Evolutionary conservation across 179 eudicot genomes (phyloP), one percentile per base, ranked within the genome.

Genomic region (Silene noctiflora): DNA sequence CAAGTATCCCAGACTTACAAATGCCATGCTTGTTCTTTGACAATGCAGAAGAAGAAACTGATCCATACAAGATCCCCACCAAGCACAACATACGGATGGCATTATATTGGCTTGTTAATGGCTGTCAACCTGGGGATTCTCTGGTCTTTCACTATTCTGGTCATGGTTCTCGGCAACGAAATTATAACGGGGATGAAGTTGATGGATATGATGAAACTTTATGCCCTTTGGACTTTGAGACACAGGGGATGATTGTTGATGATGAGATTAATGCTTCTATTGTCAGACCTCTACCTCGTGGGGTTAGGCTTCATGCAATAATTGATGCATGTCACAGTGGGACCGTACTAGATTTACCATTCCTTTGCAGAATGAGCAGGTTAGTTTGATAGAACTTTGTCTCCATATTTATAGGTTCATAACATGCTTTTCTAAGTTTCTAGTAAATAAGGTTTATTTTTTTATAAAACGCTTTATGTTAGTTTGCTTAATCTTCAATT

Each of bases 321-420:
- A 85, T 95, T 73, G 99, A 95, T 87, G 90, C 99, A 68, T 95
- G 99, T 80, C 99, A 95, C 74, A 95, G 99, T 80, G 99, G 97
- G 62, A 95, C 99, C 39, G 90, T 89, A 20, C 89, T 95, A 60
- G 99, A 95, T 75, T 84, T 95, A 73, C 95, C 97, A 68, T 93
- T 80, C 71, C 92, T 93, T 59, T 95, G 96, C 88, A 85, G 98
- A 84, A 91, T 89, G 99, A 81, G 78, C 90, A 89, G 99, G 99
- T 95, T 77, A 33, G 73, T 62, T 21, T 64, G 2, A 7, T 29
- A 4, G 25, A 76, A 2, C 16, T 44, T 13, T 71, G 48, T 25
- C 59, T 29, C 19, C 68, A 62, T 35, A 17, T 2, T 75, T 44
- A 44, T 39, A 59, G 27, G 73, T 14, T 56, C 59, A 42, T 56